Base-by-base conservation (phyloP, 768 basidiomycete species). In the Boletellus ananiceps region DNA sequence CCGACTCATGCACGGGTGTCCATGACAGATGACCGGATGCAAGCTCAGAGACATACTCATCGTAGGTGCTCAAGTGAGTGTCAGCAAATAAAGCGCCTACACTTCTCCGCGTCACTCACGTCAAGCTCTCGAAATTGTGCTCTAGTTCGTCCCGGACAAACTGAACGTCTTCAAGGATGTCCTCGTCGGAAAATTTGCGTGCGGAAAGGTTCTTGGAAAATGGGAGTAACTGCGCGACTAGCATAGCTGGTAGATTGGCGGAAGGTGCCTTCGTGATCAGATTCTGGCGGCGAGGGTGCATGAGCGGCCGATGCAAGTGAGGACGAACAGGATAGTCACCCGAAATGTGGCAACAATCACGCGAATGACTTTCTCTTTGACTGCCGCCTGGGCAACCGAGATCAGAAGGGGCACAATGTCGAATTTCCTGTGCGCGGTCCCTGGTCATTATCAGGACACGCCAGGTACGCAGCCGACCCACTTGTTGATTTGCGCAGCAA, bases 361-460 rank as follows among this genome's bases (percentile, higher is more conserved):
- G 8, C 96, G 84, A 52, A 92, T 88, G 25, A 99, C 91, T 69
- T 99, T 99, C 72, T 98, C 95, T 68, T 99, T 99, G 29, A 89
- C 87, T 5, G 94, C 94, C 6, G 74, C 79, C 63, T 94, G 89
- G 2, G 93, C 93, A 34, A 92, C 81, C 40, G 86, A 80, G 29
- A 85, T 83, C 34, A 99, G 74, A 19, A 90, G 72, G 21, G 93
- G 89, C 57, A 96, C 84, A 32, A 97, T 77, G 62, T 95, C 89
- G 66, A 84, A 95, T 67, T 85, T 88, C 72, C 93, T 96, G 50
- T 11, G 8, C 13, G n/a, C 0, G 15, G 16, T 35, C 39, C 12
- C 40, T 14, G 34, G 57, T 13, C n/a, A 42, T 48, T 38, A 53
- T 37, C 18, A 29, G 19, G 44, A 51, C 33, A 19, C 8, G 45